A percentile compares a stretch with the other conserved stretches of the same genome.
phyloP scores from a whole-genome alignment of 169 alveolate species.

The Babesia divergens region DNA sequence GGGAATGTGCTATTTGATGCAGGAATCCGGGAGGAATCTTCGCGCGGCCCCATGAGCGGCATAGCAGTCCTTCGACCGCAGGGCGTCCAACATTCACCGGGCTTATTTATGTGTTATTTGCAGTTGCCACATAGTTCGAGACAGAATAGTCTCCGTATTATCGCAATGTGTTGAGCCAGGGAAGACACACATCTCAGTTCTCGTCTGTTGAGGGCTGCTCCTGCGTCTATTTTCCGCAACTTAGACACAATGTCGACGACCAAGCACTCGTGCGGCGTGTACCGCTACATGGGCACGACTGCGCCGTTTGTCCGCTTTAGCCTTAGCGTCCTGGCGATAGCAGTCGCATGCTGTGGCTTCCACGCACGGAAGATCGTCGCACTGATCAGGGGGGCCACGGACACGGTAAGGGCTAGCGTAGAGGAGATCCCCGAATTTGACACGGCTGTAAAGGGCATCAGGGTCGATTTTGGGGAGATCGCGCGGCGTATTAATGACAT shows the following conservation, averaged over 20 bases:
- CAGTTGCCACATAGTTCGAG: too few species aligned
- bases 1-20: too few species aligned
- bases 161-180: too few species aligned
- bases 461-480: conserved; percentile 8
- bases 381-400: neutral
- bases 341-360: neutral
- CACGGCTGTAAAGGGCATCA: neutral
- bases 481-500: neutral
- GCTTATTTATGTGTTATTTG: too few species aligned
- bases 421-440: neutral
- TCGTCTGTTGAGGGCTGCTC: too few species aligned
- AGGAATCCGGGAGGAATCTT: too few species aligned
- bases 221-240: too few species aligned
- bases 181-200: too few species aligned
- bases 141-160: too few species aligned
- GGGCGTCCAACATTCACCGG: too few species aligned
- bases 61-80: too few species aligned
- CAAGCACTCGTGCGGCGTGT: conserved; percentile 5
- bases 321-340: conserved; percentile 12
- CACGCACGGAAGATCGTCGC: neutral
- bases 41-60: too few species aligned
- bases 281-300: conserved; percentile 13
- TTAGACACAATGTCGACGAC: conserved; percentile 3
- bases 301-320: conserved; percentile 21
- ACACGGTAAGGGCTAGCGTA: neutral